Conservation (phyloP, 495 filamentous ascomycete species). For the Penicillium steckii region DNA sequence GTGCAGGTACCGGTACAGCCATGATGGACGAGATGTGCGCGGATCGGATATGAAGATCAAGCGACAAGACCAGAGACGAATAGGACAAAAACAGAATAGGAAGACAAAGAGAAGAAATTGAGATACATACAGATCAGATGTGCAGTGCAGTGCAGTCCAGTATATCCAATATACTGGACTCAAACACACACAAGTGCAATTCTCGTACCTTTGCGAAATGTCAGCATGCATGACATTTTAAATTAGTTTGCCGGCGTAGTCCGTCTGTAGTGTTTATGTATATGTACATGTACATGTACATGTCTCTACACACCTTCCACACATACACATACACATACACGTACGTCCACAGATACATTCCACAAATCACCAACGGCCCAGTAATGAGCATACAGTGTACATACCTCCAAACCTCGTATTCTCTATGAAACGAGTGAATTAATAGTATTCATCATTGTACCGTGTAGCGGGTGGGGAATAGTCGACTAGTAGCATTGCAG, state of each 20-base stretch:
- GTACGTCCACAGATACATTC: too few species aligned
- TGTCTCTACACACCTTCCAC: too few species aligned
- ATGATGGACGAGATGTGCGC: neutral
- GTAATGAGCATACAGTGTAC: too few species aligned
- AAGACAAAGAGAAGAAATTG: neutral
- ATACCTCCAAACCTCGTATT: too few species aligned
- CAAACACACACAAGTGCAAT: neutral
- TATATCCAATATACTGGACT: neutral
- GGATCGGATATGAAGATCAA: neutral
- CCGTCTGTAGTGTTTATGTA: conserved; percentile 3
- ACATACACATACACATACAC: too few species aligned
- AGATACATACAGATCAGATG: neutral
- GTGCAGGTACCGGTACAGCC: neutral
- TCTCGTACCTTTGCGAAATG: conserved; percentile 3
- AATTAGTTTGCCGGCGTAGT: conserved; percentile 11
- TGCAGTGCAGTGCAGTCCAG: neutral
- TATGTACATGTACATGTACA: too few species aligned
- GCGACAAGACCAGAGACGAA: neutral
- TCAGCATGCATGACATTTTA: conserved; percentile 29
- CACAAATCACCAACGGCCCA: too few species aligned
- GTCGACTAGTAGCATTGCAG: neutral
- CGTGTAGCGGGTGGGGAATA: conserved; percentile 3
- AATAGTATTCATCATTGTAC: too few species aligned
- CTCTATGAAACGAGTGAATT: too few species aligned
- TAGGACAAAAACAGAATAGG: neutral